These are phyloP conservation scores for Calvatia gigantea DNA, from an alignment of 768 basidiomycete genomes.

Conservation along the genomic window DNA sequence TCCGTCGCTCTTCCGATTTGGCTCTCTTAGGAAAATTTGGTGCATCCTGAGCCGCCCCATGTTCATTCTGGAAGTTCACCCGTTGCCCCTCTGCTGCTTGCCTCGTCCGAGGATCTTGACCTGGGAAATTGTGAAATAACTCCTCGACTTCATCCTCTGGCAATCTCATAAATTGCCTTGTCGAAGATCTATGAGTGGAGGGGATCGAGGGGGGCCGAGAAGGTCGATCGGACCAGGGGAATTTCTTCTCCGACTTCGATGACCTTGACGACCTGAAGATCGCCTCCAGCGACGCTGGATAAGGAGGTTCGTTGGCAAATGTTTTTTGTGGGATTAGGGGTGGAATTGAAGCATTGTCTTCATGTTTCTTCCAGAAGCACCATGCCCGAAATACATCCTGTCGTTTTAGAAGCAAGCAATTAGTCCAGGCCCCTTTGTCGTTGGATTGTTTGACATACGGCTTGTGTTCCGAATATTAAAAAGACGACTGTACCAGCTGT, in stretches of 20 bases:
- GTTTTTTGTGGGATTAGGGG: neutral
- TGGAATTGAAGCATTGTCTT: neutral
- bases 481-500: slow-evolving; percentile 33
- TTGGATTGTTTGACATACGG: slow-evolving; percentile 17
- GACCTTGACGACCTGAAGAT: slow-evolving; percentile 7
- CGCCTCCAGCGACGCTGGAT: neutral
- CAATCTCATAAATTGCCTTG: neutral
- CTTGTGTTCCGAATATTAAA: slow-evolving; percentile 34
- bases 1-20: neutral
- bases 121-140: neutral
- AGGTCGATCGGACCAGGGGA: neutral
- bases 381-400: slow-evolving; percentile 32
- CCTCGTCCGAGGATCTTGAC: neutral
- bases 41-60: too few relatives aligned
- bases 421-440: neutral
- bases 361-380: slow-evolving; percentile 25
- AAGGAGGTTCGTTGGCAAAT: neutral
- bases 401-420: neutral
- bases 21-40: neutral
- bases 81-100: neutral
- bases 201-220: neutral
- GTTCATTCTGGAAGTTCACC: too few relatives aligned
- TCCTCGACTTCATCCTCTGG: neutral
- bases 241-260: neutral
- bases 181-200: slow-evolving; percentile 1